Evolutionary conservation across 495 filamentous ascomycete species (phyloP), one percentile per base, ranked within the genome.

Genomic region (Trichoderma parareesei): DNA sequence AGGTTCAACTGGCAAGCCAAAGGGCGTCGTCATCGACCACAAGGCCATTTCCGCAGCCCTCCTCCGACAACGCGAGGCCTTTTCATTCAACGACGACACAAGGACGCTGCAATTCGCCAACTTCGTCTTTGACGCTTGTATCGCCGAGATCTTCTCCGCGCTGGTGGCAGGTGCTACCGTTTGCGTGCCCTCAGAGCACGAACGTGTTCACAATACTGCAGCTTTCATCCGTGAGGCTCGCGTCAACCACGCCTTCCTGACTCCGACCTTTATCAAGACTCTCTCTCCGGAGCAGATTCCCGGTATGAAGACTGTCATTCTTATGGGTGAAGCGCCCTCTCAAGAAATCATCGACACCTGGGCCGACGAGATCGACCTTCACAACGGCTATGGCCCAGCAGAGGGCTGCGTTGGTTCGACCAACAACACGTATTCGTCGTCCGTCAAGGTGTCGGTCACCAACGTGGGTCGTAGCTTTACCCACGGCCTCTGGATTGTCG

Each of bases 1-100:
- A 67, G 87, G 87, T 0, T 82, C 78, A 9, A 88, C 86, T 0
- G 86, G 87, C 1, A 78, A 77, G 7, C 83, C 87, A 0, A 74
- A 76, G 67, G 65, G 81, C 9, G 73, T 82, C 33, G 66, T 82
- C 20, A 76, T 79, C 18, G 70, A 78, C n/a, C 81, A 83, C 63
- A 42, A 66, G 62, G 70, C 75, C 37, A 72, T 74, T 41, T 71
- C 71, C 20, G 72, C 65, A 40, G 72, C 75, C 2, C 66, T 74
- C 14, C 72, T 71, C 2, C 75, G 80, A 62, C 41, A 62, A 9
- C 70, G 70, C 2, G 64, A 65, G 4, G 64, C 67, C 1, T 63
- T 82, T 9, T 62, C 71, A 27, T 71, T 81, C 61, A 65, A 73
- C 40, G 61, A 71, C 0, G 57, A 66, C 0, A 65, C 4, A 16